These are phyloP conservation scores for Volvox reticuliferus DNA, from an alignment of 139 green algal species.

Conservation along the genomic window DNA sequence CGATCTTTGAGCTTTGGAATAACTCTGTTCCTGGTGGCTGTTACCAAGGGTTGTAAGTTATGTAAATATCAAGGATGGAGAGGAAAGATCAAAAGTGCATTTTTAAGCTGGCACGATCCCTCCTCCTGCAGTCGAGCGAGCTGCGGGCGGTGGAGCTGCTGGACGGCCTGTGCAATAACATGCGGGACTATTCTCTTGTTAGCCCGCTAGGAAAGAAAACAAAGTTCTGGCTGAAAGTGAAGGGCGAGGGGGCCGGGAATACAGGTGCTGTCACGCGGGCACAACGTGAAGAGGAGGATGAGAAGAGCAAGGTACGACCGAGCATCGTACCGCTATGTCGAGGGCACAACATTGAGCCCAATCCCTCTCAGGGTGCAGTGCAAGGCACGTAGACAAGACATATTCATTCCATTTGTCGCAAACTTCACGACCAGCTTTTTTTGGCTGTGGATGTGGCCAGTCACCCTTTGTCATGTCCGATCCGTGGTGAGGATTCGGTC, in stretches of 20 bases:
- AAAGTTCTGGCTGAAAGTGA: conserved; percentile 37
- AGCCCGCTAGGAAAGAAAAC: conserved; percentile 27
- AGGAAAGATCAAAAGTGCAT: too few relatives aligned
- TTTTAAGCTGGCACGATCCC: not conserved
- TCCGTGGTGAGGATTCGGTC: too few relatives aligned
- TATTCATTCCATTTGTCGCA: too few relatives aligned
- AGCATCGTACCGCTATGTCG: not conserved
- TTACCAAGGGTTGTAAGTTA: too few relatives aligned
- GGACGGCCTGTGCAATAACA: conserved; percentile 73
- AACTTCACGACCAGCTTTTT: too few relatives aligned
- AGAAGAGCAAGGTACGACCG: not conserved
- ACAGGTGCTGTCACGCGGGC: not conserved
- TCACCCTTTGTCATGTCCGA: too few relatives aligned
- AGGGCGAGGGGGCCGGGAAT: conserved; percentile 24
- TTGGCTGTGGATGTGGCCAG: too few relatives aligned
- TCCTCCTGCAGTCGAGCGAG: conserved; percentile 68
- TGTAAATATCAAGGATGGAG: too few relatives aligned
- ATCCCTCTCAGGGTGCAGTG: too few relatives aligned
- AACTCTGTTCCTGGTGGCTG: too few relatives aligned
- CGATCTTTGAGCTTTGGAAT: not conserved
- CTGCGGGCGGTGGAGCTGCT: conserved; percentile 79
- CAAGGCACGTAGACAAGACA: too few relatives aligned
- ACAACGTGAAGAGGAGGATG: not conserved
- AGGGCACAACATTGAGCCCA: too few relatives aligned
- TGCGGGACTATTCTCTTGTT: conserved; percentile 73